phyloP scores from a whole-genome alignment of 192 early-diverging fungal species.

The Cladochytrium replicatum region DNA sequence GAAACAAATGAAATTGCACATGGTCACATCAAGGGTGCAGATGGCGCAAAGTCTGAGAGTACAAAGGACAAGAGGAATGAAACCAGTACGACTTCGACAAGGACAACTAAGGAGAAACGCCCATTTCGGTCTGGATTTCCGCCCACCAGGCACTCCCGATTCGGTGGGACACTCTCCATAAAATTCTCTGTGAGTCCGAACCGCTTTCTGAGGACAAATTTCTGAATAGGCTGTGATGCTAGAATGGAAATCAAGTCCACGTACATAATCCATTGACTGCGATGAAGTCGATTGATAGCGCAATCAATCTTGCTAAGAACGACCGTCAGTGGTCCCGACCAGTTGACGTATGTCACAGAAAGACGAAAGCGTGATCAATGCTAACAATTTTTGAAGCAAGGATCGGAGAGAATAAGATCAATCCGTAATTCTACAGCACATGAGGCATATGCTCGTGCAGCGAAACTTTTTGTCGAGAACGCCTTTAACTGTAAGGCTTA shows the following conservation, averaged over 20 bases:
- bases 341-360: conserved; percentile 1
- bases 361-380: conserved; percentile 11
- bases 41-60: no score
- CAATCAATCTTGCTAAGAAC: conserved; percentile 16
- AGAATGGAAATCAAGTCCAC: conserved; percentile 18
- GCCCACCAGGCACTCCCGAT: conserved; percentile 28
- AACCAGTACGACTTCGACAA: no score
- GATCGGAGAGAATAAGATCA: not conserved
- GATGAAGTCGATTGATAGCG: conserved; percentile 10
- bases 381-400: no score
- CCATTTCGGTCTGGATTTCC: no score
- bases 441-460: conserved; percentile 7
- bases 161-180: conserved; percentile 33
- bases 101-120: no score
- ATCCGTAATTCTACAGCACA: conserved; percentile 15
- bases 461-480: conserved; percentile 27
- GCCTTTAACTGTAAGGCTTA: conserved; percentile 29
- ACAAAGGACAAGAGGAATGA: no score
- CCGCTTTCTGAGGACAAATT: not conserved
- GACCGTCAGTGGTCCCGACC: not conserved
- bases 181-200: conserved; percentile 20
- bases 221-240: conserved; percentile 2
- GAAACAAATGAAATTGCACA: no score
- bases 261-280: conserved; percentile 9
- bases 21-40: no score